These are phyloP conservation scores for Pseudogymnoascus verrucosus DNA, from an alignment of 2,329 filamentous ascomycete species.

Conservation along the genomic window DNA sequence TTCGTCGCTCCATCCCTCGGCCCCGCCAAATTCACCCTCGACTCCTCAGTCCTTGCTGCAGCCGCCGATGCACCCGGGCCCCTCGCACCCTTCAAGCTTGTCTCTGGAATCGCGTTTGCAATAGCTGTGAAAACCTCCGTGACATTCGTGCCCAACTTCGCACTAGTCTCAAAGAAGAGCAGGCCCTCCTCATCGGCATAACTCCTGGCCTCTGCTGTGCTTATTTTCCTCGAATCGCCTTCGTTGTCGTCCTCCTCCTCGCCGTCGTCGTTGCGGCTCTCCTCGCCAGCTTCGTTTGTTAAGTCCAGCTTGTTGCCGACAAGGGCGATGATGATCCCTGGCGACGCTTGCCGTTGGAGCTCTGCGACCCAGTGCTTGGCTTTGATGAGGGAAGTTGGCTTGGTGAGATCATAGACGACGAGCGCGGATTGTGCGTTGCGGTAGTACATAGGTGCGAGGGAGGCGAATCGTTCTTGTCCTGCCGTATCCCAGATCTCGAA, in stretches of 20 bases:
- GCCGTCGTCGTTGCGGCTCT: conserved; percentile 40
- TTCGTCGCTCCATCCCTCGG: conserved; percentile 68
- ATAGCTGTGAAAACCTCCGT: conserved; percentile 96
- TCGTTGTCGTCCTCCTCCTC: conserved; percentile 42
- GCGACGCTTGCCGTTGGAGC: conserved; percentile 89
- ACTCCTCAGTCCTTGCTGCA: conserved; percentile 48
- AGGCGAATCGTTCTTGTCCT: conserved; percentile 94
- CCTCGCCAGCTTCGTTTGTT: conserved; percentile 50
- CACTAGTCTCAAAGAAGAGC: conserved; percentile 95
- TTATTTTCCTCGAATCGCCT: conserved; percentile 76
- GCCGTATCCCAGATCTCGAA: conserved; percentile 98
- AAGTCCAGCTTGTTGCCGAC: conserved; percentile 97
- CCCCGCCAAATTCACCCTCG: conserved; percentile 73
- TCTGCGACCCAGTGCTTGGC: conserved; percentile 99
- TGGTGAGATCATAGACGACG: conserved; percentile 97
- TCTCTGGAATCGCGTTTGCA: conserved; percentile 95
- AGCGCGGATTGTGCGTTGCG: conserved; percentile 96
- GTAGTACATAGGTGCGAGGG: conserved; percentile 98
- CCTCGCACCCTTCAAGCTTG: conserved; percentile 81
- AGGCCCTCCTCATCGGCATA: conserved; percentile 94
- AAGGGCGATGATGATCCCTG: conserved; percentile 92
- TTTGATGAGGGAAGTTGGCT: conserved; percentile 89
- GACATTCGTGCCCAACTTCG: conserved; percentile 92
- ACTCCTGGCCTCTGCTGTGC: conserved; percentile 80
- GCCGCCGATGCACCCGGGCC: conserved; percentile 55